Conservation (phyloP, 768 basidiomycete species). For the Psilocybe azurescens region DNA sequence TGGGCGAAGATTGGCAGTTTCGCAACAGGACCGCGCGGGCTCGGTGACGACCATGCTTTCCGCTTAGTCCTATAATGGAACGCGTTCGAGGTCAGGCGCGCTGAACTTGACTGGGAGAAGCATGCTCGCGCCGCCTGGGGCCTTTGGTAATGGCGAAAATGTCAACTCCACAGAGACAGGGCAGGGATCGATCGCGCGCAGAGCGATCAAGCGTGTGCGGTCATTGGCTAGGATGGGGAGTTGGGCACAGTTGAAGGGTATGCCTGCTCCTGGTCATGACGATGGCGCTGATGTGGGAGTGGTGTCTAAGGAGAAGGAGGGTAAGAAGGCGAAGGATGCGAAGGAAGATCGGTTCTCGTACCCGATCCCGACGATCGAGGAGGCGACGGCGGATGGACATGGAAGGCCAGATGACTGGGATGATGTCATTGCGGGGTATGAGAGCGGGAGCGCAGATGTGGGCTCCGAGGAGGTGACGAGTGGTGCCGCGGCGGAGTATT, state of each 20-base stretch:
- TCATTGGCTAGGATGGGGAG: conserved; percentile 74
- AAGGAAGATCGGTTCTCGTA: conserved; percentile 1
- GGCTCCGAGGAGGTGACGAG: background rate
- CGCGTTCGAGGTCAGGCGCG: conserved; percentile 39
- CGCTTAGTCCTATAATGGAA: background rate
- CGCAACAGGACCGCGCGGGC: background rate
- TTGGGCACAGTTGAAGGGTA: conserved; percentile 65
- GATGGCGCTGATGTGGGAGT: background rate
- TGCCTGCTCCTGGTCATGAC: background rate
- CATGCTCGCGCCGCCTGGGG: conserved; percentile 40
- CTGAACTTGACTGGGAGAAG: conserved; percentile 21
- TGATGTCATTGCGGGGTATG: background rate
- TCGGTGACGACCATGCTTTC: background rate
- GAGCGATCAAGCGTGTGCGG: conserved; percentile 67
- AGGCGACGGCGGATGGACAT: conserved; percentile 39
- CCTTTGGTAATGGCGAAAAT: background rate
- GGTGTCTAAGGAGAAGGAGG: no score
- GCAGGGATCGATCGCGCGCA: background rate
- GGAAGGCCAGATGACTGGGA: conserved; percentile 23
- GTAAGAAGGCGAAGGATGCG: conserved; percentile 8
- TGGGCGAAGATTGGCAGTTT: background rate
- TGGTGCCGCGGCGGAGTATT: no score
- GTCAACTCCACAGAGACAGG: background rate
- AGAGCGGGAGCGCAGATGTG: conserved; percentile 22
- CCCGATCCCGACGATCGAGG: no score